phyloP scores from a whole-genome alignment of 805 yeast species.

The Candida hispaniensis region DNA sequence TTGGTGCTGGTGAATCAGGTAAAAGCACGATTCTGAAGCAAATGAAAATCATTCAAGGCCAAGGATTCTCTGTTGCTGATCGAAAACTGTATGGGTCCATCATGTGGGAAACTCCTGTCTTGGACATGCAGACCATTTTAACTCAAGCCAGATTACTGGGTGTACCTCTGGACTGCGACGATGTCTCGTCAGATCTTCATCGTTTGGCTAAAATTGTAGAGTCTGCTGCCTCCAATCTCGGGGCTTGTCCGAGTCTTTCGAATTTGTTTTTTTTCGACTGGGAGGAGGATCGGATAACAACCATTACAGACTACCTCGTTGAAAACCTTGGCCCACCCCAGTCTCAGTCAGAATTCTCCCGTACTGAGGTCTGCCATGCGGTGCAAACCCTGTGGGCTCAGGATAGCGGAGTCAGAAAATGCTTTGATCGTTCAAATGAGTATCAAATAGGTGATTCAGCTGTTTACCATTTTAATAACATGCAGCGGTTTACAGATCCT shows the following conservation, averaged over 20 bases:
- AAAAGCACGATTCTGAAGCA: conserved; percentile 89
- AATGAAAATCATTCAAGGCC: conserved; percentile 71
- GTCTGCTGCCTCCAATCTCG: not conserved
- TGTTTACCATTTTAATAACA: conserved; percentile 65
- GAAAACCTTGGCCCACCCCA: not conserved
- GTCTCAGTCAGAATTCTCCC: not conserved
- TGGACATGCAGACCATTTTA: conserved; percentile 67
- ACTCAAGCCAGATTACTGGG: conserved; percentile 62
- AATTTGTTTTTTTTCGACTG: too few species aligned
- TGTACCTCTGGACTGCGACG: conserved; percentile 57
- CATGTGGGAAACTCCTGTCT: conserved; percentile 87
- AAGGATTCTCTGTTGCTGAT: conserved; percentile 74
- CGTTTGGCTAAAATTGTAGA: not conserved
- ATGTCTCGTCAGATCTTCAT: conserved; percentile 13
- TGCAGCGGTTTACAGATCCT: conserved; percentile 51
- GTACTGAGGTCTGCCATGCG: conserved; percentile 51
- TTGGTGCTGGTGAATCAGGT: conserved; percentile 94
- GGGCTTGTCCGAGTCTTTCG: too few species aligned
- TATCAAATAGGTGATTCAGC: conserved; percentile 83
- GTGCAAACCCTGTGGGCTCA: conserved; percentile 56
- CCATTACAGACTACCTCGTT: conserved; percentile 1
- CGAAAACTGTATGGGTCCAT: conserved; percentile 71
- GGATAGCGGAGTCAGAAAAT: conserved; percentile 53
- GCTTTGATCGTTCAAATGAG: conserved; percentile 41
- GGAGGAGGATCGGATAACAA: conserved; percentile 6